phyloP scores from a whole-genome alignment of 768 basidiomycete genomes.

The Agrocybe praecox region DNA sequence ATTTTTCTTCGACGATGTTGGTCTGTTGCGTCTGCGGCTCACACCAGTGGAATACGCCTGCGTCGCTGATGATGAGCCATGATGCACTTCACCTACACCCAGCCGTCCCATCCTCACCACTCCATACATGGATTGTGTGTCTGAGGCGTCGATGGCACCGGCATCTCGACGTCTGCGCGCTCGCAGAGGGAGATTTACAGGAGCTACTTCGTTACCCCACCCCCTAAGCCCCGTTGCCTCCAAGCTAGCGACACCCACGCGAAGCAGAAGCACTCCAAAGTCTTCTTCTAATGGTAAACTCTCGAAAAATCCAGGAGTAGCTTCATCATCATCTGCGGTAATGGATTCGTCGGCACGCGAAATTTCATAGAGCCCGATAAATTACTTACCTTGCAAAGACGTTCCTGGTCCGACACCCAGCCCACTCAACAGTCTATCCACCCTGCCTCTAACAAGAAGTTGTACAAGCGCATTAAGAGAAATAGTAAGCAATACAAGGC shows the following conservation, averaged over 20 bases:
- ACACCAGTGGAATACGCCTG: background rate
- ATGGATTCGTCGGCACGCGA: too few species aligned
- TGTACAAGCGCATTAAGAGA: slow-evolving; percentile 67
- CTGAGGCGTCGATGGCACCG: background rate
- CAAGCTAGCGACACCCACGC: slow-evolving; percentile 73
- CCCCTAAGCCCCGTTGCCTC: slow-evolving; percentile 75
- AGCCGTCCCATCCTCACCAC: slow-evolving; percentile 32
- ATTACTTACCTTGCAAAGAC: slow-evolving; percentile 30
- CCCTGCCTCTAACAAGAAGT: slow-evolving; percentile 58
- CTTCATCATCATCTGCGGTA: slow-evolving; percentile 18
- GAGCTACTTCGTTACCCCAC: slow-evolving; percentile 73
- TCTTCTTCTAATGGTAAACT: slow-evolving; percentile 67
- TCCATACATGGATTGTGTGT: slow-evolving; percentile 19
- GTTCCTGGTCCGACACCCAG: slow-evolving; percentile 33
- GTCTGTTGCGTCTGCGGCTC: background rate
- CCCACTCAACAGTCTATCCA: slow-evolving; percentile 65
- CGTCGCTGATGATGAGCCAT: slow-evolving; percentile 16
- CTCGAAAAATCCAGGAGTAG: slow-evolving; percentile 22
- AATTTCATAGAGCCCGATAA: too few species aligned
- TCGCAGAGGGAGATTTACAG: slow-evolving; percentile 36
- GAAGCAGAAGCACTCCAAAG: slow-evolving; percentile 69
- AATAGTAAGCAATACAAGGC: slow-evolving; percentile 59
- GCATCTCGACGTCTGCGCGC: slow-evolving; percentile 5
- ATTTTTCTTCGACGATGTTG: background rate
- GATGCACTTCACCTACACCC: slow-evolving; percentile 29